phyloP scores from a whole-genome alignment of 2,329 filamentous ascomycete genomes.

The Penicillium sp. region DNA sequence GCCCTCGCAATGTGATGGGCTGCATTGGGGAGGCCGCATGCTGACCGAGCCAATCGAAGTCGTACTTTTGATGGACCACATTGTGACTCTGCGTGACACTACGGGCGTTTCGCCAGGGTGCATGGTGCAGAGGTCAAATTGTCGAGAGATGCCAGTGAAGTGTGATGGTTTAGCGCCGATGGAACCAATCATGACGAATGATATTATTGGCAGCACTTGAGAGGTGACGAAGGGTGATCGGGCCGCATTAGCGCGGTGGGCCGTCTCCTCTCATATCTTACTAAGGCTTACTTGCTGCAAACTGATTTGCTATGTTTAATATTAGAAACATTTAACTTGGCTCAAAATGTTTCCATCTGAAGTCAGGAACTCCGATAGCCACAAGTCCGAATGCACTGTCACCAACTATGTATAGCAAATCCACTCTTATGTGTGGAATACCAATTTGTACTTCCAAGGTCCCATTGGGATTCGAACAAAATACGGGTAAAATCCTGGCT shows the following conservation, averaged over 20 bases:
- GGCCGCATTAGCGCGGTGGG: constrained; percentile 23
- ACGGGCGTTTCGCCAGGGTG: constrained; percentile 9
- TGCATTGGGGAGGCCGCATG: constrained; percentile 6
- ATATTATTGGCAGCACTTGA: neutral
- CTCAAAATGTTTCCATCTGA: neutral
- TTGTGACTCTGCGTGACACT: neutral
- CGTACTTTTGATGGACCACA: neutral
- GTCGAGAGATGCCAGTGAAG: constrained; percentile 8
- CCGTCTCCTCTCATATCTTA: neutral
- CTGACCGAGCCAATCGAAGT: constrained; percentile 11
- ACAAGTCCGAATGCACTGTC: neutral
- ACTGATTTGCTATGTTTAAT: neutral
- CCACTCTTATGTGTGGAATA: no score
- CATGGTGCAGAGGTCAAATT: neutral
- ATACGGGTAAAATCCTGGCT: no score
- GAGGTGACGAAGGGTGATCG: constrained; percentile 18
- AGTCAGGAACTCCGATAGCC: neutral
- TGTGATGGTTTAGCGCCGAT: constrained; percentile 21
- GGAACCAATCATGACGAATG: constrained; percentile 13
- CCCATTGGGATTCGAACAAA: no score
- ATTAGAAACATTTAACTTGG: neutral
- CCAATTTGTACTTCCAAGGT: no score
- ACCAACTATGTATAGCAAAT: neutral
- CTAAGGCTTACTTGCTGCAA: neutral
- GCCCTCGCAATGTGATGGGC: constrained; percentile 11